Conservation (phyloP, 176 grass and related monocot species). For the Guadua angustifolia region DNA sequence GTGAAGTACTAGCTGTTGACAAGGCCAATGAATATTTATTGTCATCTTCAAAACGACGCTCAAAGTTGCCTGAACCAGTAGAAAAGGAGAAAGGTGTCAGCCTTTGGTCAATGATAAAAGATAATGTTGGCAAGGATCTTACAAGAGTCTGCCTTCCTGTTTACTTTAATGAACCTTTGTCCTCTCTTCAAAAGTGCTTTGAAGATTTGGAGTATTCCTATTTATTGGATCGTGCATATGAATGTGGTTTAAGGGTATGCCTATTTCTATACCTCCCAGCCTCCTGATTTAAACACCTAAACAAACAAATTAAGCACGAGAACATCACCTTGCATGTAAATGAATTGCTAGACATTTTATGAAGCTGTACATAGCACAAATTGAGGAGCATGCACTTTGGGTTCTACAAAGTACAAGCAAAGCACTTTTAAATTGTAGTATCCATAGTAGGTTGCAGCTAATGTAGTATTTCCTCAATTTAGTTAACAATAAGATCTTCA, state of each 20-base stretch:
- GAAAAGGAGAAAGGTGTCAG: conserved; percentile 90
- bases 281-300: conserved; percentile 10
- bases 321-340: conserved; percentile 8
- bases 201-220: conserved; percentile 93
- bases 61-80: conserved; percentile 67
- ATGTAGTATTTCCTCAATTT: not conserved
- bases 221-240: conserved; percentile 78
- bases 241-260: conserved; percentile 53
- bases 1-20: conserved; percentile 35
- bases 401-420: not conserved
- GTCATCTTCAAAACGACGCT: conserved; percentile 53
- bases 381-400: not conserved
- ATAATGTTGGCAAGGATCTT: conserved; percentile 92
- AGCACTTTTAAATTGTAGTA: conserved; percentile 22
- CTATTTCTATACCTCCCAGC: conserved; percentile 22
- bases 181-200: conserved; percentile 90
- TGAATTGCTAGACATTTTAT: not conserved
- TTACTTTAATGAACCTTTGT: conserved; percentile 89
- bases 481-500: conserved; percentile 6
- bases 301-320: not conserved
- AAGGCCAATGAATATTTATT: conserved; percentile 32
- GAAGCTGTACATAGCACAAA: not conserved
- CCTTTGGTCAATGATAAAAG: conserved; percentile 95
- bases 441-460: not conserved
- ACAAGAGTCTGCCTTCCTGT: conserved; percentile 91